Conservation (phyloP, 441 rosid species). For the Erodium trifolium region DNA sequence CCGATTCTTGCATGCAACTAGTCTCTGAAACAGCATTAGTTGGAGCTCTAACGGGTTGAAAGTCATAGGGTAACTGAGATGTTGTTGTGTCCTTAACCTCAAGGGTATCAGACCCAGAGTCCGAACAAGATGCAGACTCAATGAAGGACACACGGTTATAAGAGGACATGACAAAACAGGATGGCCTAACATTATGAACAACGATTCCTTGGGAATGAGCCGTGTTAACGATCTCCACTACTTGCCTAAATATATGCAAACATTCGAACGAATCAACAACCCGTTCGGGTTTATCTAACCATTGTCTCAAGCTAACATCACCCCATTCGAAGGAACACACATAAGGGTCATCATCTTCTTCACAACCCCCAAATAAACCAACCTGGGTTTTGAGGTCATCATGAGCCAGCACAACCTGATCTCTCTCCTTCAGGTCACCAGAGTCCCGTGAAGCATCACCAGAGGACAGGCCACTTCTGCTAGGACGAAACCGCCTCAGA, state of each 20-base stretch:
- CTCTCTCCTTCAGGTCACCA: conserved; percentile 9
- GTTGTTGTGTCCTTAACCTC: conserved; percentile 28
- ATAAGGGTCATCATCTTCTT: conserved; percentile 12
- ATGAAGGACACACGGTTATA: conserved; percentile 18
- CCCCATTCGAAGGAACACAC: background rate
- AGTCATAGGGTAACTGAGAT: conserved; percentile 19
- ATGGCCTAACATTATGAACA: conserved; percentile 21
- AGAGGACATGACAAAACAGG: conserved; percentile 18
- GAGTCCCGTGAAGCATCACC: conserved; percentile 3
- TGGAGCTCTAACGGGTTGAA: conserved; percentile 23
- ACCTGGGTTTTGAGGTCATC: background rate
- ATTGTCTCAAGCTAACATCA: conserved; percentile 19
- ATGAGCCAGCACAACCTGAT: background rate
- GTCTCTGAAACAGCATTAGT: conserved; percentile 43
- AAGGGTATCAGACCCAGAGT: conserved; percentile 25
- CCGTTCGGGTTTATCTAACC: conserved; percentile 22
- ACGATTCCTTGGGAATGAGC: conserved; percentile 18
- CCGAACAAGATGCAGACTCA: conserved; percentile 65
- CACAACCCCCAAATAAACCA: conserved; percentile 6
- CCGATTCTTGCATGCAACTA: conserved; percentile 48
- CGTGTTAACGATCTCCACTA: conserved; percentile 19
- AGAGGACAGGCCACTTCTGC: background rate
- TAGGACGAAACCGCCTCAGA: background rate
- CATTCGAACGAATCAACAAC: conserved; percentile 18
- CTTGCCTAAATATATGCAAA: conserved; percentile 21